Evolutionary conservation across 2,329 filamentous ascomycete species (phyloP).

Genomic region (Malbranchea zuffiana): DNA sequence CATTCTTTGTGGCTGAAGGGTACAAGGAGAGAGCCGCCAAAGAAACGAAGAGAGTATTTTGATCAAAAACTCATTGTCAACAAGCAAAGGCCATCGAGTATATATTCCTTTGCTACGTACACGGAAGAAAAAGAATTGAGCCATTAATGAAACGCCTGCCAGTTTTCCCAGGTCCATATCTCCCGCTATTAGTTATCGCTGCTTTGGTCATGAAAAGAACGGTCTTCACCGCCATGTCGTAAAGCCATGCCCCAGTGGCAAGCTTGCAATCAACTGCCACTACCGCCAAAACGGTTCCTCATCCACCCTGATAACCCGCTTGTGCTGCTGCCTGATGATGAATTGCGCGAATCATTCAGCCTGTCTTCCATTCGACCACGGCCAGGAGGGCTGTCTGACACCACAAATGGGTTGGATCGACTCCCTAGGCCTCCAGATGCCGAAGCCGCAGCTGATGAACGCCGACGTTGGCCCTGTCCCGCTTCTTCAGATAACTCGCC

Average conservation of each 20-base stretch:
- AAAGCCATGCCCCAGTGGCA: background rate
- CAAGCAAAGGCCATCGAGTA: no score
- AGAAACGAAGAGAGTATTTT: no score
- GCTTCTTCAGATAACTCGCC: slow-evolving; percentile 4
- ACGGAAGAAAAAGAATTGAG: no score
- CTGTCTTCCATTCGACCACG: background rate
- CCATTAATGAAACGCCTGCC: no score
- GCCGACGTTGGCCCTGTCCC: background rate
- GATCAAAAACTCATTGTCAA: no score
- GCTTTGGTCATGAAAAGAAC: no score
- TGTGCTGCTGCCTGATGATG: background rate
- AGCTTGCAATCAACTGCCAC: slow-evolving; percentile 1
- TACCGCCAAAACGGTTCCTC: slow-evolving; percentile 15
- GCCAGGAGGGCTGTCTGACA: background rate
- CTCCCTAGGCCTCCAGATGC: background rate
- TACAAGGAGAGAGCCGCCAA: no score
- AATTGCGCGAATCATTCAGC: background rate
- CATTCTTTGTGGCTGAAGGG: no score
- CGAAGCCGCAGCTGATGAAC: background rate
- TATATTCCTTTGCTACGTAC: no score
- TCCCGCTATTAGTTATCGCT: no score
- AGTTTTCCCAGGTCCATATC: no score
- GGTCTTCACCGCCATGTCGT: no score
- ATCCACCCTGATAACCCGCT: slow-evolving; percentile 11
- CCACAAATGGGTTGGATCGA: slow-evolving; percentile 3